Evolutionary conservation across 2,329 filamentous ascomycete species (phyloP).

Genomic region (Helicocarpus griseus): DNA sequence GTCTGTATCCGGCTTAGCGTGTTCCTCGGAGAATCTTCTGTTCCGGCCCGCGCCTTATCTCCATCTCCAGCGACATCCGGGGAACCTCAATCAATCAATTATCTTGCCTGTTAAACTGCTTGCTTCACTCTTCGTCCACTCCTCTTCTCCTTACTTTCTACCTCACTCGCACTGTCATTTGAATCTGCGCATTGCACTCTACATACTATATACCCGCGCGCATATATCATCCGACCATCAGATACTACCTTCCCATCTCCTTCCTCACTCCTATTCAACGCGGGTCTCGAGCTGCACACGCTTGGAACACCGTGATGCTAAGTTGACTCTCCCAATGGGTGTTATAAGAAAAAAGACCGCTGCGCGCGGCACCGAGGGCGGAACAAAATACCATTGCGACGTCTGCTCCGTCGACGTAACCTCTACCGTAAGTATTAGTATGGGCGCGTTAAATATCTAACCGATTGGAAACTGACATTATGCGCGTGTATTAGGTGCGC

Average conservation of each 20-base stretch:
- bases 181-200: too few relatives aligned
- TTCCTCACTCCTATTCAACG: not conserved
- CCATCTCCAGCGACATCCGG: not conserved
- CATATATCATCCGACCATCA: not conserved
- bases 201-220: not conserved
- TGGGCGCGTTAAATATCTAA: not conserved
- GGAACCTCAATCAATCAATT: not conserved
- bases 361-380: conserved; percentile 72
- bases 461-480: conserved; percentile 1
- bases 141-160: too few relatives aligned
- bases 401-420: conserved; percentile 95
- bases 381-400: conserved; percentile 94
- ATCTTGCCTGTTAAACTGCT: not conserved
- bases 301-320: not conserved
- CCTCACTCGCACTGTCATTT: too few relatives aligned
- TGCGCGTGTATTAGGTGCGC: conserved; percentile 55
- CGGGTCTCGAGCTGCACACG: not conserved
- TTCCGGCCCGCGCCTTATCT: not conserved
- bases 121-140: not conserved
- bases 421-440: conserved; percentile 63
- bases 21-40: too few relatives aligned
- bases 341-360: conserved; percentile 95
- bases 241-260: not conserved
- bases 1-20: not conserved
- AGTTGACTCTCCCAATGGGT: conserved; percentile 52